Base-by-base conservation (phyloP, 148 eudicot species). In the Fallopia convolvulus region DNA sequence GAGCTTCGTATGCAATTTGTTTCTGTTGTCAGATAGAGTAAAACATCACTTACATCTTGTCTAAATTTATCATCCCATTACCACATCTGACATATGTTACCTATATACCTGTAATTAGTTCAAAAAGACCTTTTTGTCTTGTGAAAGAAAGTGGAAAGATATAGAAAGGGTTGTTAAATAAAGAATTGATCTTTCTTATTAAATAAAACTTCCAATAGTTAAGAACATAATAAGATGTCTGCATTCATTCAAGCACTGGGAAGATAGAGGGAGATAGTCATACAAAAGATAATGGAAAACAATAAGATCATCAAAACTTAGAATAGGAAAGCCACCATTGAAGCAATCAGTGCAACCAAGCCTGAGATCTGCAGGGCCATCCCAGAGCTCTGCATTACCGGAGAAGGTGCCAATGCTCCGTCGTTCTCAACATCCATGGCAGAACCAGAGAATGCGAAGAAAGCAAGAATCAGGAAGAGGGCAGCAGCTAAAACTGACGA, bases 1-100 rank as follows among this genome's bases (percentile, higher is more conserved):
- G 42, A 66, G 72, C 72, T 66, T 66, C 72, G n/a, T 68, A 36
- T 68, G 72, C 44, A 68, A 68, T 66, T 36, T 61, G 11, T 20
- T 4, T 58, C 7, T 26, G 36, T 30, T 61, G 36, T 61, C 33
- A 23, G 68, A 60, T 26, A 18, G 36, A 21, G 14, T 60, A 11
- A 11, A 61, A 12, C 70, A 61, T 61, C 5, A 33, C 26, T 55
- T 55, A 18, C 20, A n/a, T 53, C 6, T 14, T 47, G 12, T 36
- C 39, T 36, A 36, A 36, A 36, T 2, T 36, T 36, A 36, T 36
- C 39, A 36, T 36, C 39, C 39, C 4, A 36, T 36, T 36, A 36
- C 39, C 39, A 36, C 3, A 36, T 36, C 39, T 36, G 39, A 36
- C 39, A 36, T 36, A 3, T 36, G 39, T 2, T 4, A 36, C 47